Evolutionary conservation across 2,329 filamentous ascomycete genomes (phyloP), one percentile per base, ranked within the genome.

Genomic region (Rhynchosporium agropyri): DNA sequence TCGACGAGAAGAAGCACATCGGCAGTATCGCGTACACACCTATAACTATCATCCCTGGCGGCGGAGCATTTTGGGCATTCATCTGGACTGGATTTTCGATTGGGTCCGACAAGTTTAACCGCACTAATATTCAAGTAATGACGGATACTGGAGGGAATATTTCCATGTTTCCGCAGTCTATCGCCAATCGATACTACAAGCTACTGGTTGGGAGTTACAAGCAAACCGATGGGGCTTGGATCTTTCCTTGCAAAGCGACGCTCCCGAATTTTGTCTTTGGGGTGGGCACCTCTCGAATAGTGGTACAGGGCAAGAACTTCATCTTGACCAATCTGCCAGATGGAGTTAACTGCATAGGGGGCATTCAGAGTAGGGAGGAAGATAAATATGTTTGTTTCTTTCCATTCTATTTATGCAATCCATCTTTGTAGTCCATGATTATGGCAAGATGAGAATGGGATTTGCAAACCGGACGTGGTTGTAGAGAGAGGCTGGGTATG

Each of bases 41-140:
- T n/a, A 60, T 69, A 12, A 64, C 62, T 10, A 62, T 63, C 12
- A 63, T 66, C 12, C 79, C 82, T 61, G 76, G 80, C 69, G 72
- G 71, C 59, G 73, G 79, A 7, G 81, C 81, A 40, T 85, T 79
- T 75, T 86, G 83, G 83, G 75, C 78, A 38, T 82, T 84, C 57
- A 80, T 83, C 65, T 78, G 76, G 63, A 83, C 80, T 66, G 76
- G 78, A 33, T 73, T 77, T 58, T 77, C 79, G 54, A 75, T 82
- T 65, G 78, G 73, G 63, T 72, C 79, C 12, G 79, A 78, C 28
- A 79, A 77, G 72, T 84, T 81, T 79, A 75, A 78, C 62, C 78
- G 79, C 7, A 68, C 63, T 28, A 61, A 59, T 50, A 61, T 72
- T 31, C 61, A 61, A 13, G 71, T 70, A 42, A 72, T 77, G 58